phyloP scores from a whole-genome alignment of 768 basidiomycete genomes.

The Tephrocybe sp. region DNA sequence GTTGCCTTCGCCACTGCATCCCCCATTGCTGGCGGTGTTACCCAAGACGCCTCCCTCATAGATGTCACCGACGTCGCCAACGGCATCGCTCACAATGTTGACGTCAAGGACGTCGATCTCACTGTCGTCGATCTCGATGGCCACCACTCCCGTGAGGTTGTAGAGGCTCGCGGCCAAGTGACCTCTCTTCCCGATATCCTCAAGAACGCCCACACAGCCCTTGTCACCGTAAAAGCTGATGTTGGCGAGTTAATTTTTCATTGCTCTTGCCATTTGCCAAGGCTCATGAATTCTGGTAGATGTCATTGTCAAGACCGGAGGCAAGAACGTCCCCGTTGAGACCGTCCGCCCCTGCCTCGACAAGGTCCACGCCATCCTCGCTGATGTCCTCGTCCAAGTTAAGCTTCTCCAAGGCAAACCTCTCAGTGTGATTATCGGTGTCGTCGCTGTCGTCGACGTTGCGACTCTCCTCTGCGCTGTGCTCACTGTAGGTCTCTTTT shows the following conservation, averaged over 20 bases:
- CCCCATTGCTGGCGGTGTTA: background rate
- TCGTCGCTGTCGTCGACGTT: background rate
- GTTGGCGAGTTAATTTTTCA: background rate
- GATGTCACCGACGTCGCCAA: background rate
- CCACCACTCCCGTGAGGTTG: too few species aligned
- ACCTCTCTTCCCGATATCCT: background rate
- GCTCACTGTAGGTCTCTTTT: background rate
- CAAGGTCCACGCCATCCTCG: background rate
- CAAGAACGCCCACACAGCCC: background rate
- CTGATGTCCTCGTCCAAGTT: background rate
- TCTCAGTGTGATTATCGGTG: slow-evolving; percentile 2
- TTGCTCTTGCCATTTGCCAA: background rate
- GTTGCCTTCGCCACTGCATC: slow-evolving; percentile 13
- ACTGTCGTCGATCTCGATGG: background rate
- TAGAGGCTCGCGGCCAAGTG: background rate
- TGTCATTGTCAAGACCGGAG: background rate
- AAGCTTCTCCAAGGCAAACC: slow-evolving; percentile 7
- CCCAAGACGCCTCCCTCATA: background rate
- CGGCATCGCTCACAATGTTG: background rate
- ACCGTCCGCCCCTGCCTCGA: background rate
- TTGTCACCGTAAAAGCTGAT: background rate
- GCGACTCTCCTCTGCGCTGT: background rate
- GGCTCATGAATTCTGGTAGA: background rate
- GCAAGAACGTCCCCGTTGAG: background rate
- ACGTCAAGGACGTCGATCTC: background rate